Evolutionary conservation across 2,329 filamentous ascomycete species (phyloP), one percentile per base, ranked within the genome.

Genomic region (Colletotrichum godetiae): DNA sequence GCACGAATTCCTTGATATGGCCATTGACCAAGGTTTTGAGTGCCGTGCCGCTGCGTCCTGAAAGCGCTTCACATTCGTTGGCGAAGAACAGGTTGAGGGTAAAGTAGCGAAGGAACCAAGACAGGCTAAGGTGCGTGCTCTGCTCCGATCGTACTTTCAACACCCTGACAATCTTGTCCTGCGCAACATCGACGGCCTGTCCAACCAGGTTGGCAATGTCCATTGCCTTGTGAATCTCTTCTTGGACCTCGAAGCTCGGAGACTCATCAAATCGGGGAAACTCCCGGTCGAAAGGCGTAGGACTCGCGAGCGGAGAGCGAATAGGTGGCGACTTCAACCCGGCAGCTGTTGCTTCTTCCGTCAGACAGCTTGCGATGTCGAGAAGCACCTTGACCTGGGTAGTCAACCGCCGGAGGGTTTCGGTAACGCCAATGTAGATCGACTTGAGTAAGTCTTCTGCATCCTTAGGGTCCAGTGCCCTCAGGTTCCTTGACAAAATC

Each of bases 371-470:
- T 0, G 95, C 97, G 24, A 98, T 94, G 81, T 99, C 97, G 11
- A 99, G 87, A n/a, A 99, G 84, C 11, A 98, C 92, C 81, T 99
- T 99, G 68, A 97, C 93, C 80, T 98, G 96, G 0, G 95, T 95
- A 22, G 94, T 95, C 8, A 98, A 85, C 78, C 97, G 90, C 69
- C 97, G 89, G 60, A 99, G 82, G 4, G 94, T 94, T 84, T 99
- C 97, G 4, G 96, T 93, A 10, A 98, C 92, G 42, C 93, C 92
- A 22, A 95, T 93, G 79, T 98, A 99, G 19, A 97, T 93, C 70
- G 91, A 94, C 35, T 91, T 87, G 15, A 98, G 88, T 77, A 98
- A 89, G 7, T 92, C 90, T 82, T 98, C 96, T 0, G 95, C 94
- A 82, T 97, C 95, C 69, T 93, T 91, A 1, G 94, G 87, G 67